Percentiles rank a stretch among this genome's conserved stretches.
These are phyloP conservation scores for Geranium incanum DNA, from an alignment of 441 rosid genomes.

Conservation along the genomic window DNA sequence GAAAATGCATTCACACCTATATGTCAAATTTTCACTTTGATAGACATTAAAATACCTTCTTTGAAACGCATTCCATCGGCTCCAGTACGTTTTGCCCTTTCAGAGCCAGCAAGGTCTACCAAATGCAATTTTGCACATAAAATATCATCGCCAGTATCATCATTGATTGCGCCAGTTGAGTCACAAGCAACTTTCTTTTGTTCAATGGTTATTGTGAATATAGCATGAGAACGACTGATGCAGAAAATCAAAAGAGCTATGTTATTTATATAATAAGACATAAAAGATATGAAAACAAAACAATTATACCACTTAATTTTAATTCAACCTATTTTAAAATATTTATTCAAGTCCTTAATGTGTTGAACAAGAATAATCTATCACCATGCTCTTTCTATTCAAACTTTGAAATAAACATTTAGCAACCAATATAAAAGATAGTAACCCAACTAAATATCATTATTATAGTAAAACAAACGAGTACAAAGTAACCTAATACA, in stretches of 20 bases:
- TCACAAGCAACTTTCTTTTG: conserved; percentile 59
- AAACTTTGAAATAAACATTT: not conserved
- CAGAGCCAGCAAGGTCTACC: conserved; percentile 95
- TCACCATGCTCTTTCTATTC: not conserved
- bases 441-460: not conserved
- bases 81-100: conserved; percentile 91
- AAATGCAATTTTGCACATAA: conserved; percentile 87
- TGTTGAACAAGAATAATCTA: not conserved
- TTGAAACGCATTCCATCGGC: conserved; percentile 93
- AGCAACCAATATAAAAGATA: not conserved
- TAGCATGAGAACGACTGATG: conserved; percentile 95
- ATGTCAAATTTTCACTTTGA: not conserved
- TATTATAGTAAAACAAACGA: not conserved
- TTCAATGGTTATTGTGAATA: conserved; percentile 83
- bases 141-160: conserved; percentile 65
- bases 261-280: not conserved
- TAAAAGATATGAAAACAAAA: not conserved
- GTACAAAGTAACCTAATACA: not conserved
- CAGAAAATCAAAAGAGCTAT: conserved; percentile 7
- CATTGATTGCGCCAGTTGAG: conserved; percentile 27
- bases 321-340: not conserved
- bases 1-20: not conserved
- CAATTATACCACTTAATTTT: not conserved
- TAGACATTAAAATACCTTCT: conserved; percentile 52
- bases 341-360: not conserved